Base-by-base conservation (phyloP, 2,329 filamentous ascomycete genomes). In the Penicillium freii region DNA sequence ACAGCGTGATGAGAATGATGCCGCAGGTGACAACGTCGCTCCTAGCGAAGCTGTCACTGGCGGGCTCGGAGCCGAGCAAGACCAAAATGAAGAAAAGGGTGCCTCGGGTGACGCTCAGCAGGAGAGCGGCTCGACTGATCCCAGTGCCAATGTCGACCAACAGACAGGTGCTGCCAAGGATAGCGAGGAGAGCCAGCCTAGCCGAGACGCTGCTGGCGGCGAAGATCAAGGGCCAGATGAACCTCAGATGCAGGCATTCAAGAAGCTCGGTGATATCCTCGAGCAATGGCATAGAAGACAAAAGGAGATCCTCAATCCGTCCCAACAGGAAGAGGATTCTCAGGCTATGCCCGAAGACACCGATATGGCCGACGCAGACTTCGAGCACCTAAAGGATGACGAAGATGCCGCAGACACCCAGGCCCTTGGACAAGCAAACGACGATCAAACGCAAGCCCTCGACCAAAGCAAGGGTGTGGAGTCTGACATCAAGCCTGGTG, bases 271-370 rank as follows among this genome's bases (percentile, higher is more conserved):
- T 23, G 92, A 99, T 77, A 89, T 91, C 6, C 81, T 99, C 33
- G 92, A 97, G 73, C 86, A 88, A 66, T 99, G 92, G 91, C 92
- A 97, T 73, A 85, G 90, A 57, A 90, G 92, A 69, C 90, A 95
- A 68, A 85, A 85, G 46, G 89, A 96, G 60, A 97, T 99, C 66
- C 79, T 84, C 70, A 82, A 88, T 57, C 77, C 83, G 5, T 75
- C 77, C 2, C 79, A 85, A 53, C 77, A 84, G 49, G 77, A 82
- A 38, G 77, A 86, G 52, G 75, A 81, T 40, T 74, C 74, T 21
- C 81, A 85, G 46, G 80, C 83, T 33, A 75, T 84, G 63, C 77
- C 80, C 51, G 69, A 82, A 61, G 85, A 90, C 58, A 80, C 86
- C n/a, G 87, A 94, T 60, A 88, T 91, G 81, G 81, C 84, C 10